Conservation (phyloP, 1,284 basidiomycete species). For the Singerocomus rubriflavus region DNA sequence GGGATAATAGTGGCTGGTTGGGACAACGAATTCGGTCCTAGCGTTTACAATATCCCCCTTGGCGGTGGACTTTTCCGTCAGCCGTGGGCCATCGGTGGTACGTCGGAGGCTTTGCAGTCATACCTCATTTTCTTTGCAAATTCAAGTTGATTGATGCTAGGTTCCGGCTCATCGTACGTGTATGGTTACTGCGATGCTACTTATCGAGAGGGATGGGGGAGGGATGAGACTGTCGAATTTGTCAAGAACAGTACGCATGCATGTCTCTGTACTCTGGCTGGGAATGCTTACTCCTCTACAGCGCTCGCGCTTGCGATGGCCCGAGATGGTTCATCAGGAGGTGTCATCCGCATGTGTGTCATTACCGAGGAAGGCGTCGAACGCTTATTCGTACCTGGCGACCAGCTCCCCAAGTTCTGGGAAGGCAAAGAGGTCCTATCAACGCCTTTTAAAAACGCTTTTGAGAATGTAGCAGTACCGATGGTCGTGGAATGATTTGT, state of each 20-base stretch:
- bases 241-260: slow-evolving; percentile 87
- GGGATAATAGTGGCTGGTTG: slow-evolving; percentile 99
- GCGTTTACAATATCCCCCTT: slow-evolving; percentile 94
- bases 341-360: slow-evolving; percentile 95
- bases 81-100: slow-evolving; percentile 95
- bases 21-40: slow-evolving; percentile 92
- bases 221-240: slow-evolving; percentile 90
- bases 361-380: slow-evolving; percentile 93
- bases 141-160: slow-evolving; percentile 37
- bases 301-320: slow-evolving; percentile 96
- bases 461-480: slow-evolving; percentile 40
- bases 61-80: slow-evolving; percentile 93
- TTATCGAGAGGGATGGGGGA: slow-evolving; percentile 92
- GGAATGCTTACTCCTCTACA: slow-evolving; percentile 33
- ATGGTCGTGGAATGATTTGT: slow-evolving; percentile 62
- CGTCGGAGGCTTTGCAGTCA: slow-evolving; percentile 19
- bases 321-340: slow-evolving; percentile 96
- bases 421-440: slow-evolving; percentile 72
- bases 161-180: slow-evolving; percentile 96
- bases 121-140: neutral
- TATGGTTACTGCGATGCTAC: slow-evolving; percentile 99
- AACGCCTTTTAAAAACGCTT: slow-evolving; percentile 34
- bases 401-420: slow-evolving; percentile 86
- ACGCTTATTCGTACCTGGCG: slow-evolving; percentile 92
- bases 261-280: neutral